Evolutionary conservation across 306 rosid genomes (phyloP).

Genomic region (Ceratonia siliqua): DNA sequence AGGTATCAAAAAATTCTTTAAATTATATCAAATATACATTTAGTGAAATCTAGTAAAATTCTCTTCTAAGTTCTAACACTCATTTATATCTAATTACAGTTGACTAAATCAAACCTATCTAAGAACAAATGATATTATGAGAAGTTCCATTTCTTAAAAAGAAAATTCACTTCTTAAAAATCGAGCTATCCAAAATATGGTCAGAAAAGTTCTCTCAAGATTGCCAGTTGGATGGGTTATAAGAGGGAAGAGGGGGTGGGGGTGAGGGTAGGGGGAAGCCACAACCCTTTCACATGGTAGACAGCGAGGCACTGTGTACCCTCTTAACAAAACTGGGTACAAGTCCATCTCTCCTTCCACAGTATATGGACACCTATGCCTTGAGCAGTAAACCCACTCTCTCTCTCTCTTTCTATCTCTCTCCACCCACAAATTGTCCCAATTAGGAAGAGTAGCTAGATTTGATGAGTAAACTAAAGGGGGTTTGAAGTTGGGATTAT

Average conservation of each 20-base stretch:
- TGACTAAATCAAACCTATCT: no score
- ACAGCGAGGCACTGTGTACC: slow-evolving; percentile 78
- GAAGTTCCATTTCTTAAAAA: no score
- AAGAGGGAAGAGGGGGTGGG: slow-evolving; percentile 35
- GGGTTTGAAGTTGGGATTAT: slow-evolving; percentile 14
- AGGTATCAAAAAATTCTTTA: no score
- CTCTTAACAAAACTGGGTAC: slow-evolving; percentile 60
- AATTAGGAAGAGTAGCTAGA: slow-evolving; percentile 25
- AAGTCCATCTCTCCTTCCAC: slow-evolving; percentile 59
- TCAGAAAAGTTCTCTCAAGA: no score
- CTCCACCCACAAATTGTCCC: not conserved
- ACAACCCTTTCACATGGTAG: slow-evolving; percentile 70
- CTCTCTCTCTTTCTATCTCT: slow-evolving; percentile 18
- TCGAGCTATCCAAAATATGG: no score
- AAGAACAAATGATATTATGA: no score
- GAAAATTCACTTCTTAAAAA: no score
- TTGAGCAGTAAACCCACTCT: slow-evolving; percentile 27
- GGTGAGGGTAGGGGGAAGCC: slow-evolving; percentile 26
- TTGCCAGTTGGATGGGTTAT: slow-evolving; percentile 56
- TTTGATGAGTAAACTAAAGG: not conserved
- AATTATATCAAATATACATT: no score
- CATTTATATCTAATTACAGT: no score
- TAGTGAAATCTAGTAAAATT: no score
- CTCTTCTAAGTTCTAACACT: no score
- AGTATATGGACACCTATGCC: slow-evolving; percentile 57